These are phyloP conservation scores for Phoma herbarum DNA, from an alignment of 2,329 filamentous ascomycete genomes.

Conservation along the genomic window DNA sequence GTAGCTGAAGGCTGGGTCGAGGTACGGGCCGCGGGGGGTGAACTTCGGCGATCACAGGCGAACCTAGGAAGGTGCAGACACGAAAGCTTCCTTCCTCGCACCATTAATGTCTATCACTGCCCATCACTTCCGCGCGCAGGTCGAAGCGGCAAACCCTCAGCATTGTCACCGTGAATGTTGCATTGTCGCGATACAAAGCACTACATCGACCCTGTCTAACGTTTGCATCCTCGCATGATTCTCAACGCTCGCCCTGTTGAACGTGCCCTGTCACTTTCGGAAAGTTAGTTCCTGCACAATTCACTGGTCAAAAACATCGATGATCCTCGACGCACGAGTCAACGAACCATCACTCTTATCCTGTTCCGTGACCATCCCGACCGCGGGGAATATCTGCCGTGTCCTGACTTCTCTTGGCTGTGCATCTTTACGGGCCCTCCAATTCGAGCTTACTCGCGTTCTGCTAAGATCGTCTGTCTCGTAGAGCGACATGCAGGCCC, in stretches of 20 bases:
- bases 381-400: slow-evolving; percentile 19
- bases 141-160: background rate
- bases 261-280: slow-evolving; percentile 8
- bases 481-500: slow-evolving; percentile 6
- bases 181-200: background rate
- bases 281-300: slow-evolving; percentile 11
- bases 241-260: slow-evolving; percentile 3
- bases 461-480: slow-evolving; percentile 14
- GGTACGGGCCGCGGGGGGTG: slow-evolving; percentile 19
- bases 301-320: slow-evolving; percentile 11
- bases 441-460: slow-evolving; percentile 10
- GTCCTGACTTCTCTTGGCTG: slow-evolving; percentile 10
- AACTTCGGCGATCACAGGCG: slow-evolving; percentile 14
- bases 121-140: background rate
- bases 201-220: background rate
- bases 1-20: slow-evolving; percentile 2
- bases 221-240: slow-evolving; percentile 5
- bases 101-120: background rate
- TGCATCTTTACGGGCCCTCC: slow-evolving; percentile 10
- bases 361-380: slow-evolving; percentile 11
- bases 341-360: slow-evolving; percentile 4
- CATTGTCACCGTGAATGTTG: background rate
- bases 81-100: slow-evolving; percentile 10
- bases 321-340: slow-evolving; percentile 14
- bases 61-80: slow-evolving; percentile 7